These are phyloP conservation scores for Begonia fuchsioides DNA, from an alignment of 306 rosid species.

Conservation along the genomic window DNA sequence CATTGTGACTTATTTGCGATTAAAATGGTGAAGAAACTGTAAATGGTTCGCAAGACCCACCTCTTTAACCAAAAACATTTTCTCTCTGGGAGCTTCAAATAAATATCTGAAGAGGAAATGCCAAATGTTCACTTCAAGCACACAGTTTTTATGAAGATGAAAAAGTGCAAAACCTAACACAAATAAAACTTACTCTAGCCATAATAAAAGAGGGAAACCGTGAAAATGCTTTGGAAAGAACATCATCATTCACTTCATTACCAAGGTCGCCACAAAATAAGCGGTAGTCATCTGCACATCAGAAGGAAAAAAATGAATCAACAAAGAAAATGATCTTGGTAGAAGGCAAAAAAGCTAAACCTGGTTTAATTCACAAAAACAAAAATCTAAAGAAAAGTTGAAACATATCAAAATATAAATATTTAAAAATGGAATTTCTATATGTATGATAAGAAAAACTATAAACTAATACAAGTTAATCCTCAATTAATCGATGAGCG, in stretches of 20 bases:
- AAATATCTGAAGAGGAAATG: constrained; percentile 48
- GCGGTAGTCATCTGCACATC: constrained; percentile 65
- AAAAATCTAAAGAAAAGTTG: neutral
- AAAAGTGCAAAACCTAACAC: neutral
- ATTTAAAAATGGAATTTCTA: no score
- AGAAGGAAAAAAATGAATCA: constrained; percentile 8
- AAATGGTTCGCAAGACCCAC: constrained; percentile 28
- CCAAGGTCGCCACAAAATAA: constrained; percentile 95
- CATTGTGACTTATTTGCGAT: no score
- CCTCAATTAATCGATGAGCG: no score
- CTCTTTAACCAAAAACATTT: constrained; percentile 35
- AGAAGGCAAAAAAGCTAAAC: neutral
- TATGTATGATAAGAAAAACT: no score
- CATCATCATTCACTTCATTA: constrained; percentile 95
- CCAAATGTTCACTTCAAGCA: constrained; percentile 22
- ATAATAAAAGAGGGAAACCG: constrained; percentile 84
- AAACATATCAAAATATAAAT: no score
- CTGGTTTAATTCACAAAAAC: neutral
- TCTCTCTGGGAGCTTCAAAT: constrained; percentile 41
- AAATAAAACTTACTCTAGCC: constrained; percentile 58
- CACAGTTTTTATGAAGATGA: constrained; percentile 9
- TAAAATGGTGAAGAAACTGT: neutral
- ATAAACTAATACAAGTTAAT: no score
- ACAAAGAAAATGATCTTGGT: no score
- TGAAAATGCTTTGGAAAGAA: constrained; percentile 85